Conservation (phyloP, 2,329 filamentous ascomycete genomes). For the Teratosphaeria gauchensis region DNA sequence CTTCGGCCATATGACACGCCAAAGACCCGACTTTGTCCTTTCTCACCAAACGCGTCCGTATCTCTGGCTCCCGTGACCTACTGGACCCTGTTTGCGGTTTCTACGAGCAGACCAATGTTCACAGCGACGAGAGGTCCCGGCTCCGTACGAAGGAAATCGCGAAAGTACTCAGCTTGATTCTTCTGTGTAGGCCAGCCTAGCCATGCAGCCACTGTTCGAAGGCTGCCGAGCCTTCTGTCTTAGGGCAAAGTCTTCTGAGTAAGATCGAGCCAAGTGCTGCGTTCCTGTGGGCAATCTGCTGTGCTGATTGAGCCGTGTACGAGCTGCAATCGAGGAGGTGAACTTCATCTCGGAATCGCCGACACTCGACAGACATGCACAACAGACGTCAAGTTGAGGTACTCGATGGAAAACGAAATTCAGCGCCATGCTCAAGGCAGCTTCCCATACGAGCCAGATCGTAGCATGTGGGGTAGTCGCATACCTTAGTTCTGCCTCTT, state of each 20-base stretch:
- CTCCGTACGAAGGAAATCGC: background rate
- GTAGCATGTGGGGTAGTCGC: background rate
- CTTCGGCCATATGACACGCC: background rate
- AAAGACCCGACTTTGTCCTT: background rate
- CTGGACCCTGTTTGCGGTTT: background rate
- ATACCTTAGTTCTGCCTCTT: background rate
- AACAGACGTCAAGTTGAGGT: background rate
- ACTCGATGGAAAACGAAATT: background rate
- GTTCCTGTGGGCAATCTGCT: background rate
- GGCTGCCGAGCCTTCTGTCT: background rate
- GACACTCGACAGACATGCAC: background rate
- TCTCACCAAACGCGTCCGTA: background rate
- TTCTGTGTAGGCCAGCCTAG: background rate
- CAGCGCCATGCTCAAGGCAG: background rate
- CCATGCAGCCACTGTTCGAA: background rate
- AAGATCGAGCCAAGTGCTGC: background rate
- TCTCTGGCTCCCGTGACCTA: background rate
- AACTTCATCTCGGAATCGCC: background rate
- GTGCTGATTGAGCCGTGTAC: background rate
- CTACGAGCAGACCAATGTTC: background rate
- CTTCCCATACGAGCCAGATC: background rate
- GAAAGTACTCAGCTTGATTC: background rate
- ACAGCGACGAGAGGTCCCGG: background rate
- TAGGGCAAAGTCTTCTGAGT: background rate
- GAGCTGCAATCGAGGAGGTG: background rate